Evolutionary conservation across 257 asterid genomes (phyloP), one percentile per base, ranked within the genome.

Genomic region (Solanum appendiculatum): DNA sequence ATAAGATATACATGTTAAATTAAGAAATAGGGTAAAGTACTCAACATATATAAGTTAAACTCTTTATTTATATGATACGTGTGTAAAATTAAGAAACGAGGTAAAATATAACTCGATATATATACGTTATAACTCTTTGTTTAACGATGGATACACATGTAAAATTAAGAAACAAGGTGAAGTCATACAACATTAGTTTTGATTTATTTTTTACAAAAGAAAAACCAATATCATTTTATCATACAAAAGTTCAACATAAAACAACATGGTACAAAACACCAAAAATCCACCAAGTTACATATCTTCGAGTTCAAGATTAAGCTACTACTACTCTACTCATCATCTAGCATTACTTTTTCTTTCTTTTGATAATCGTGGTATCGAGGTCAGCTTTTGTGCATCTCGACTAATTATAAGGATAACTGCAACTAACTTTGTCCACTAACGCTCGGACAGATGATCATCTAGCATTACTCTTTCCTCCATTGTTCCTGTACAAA

Each of bases 401-500:
- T 14, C 33, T 73, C 20, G 10, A 73, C 18, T 20, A 73, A 37
- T 73, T 23, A 1, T 5, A 73, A n/a, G 3, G 25, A 36, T 72
- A 72, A 7, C 16, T 72, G 18, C 72, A 64, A 15, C 16, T 21
- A 37, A 6, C 11, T 73, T 0, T 37, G 10, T 68, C 39, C 39
- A 68, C 39, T 29, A 7, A 68, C 1, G 27, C 78, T 31, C 3
- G 7, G 14, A 70, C 18, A 36, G 9, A 73, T 37, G 82, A 73
- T 86, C 96, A 93, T 89, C 92, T 87, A 33, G 87, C 88, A 36
- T 85, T 87, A 86, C 77, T 90, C 93, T 93, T 94, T 33, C 84
- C 93, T 82, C 94, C 93, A 60, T 86, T 89, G 73, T 88, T 93
- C 33, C 95, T 98, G 9, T 97, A 97, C 93, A 97, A 85, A 42